These are phyloP conservation scores for Tolypocladium inflatum DNA, from an alignment of 2,329 filamentous ascomycete species.

Conservation along the genomic window DNA sequence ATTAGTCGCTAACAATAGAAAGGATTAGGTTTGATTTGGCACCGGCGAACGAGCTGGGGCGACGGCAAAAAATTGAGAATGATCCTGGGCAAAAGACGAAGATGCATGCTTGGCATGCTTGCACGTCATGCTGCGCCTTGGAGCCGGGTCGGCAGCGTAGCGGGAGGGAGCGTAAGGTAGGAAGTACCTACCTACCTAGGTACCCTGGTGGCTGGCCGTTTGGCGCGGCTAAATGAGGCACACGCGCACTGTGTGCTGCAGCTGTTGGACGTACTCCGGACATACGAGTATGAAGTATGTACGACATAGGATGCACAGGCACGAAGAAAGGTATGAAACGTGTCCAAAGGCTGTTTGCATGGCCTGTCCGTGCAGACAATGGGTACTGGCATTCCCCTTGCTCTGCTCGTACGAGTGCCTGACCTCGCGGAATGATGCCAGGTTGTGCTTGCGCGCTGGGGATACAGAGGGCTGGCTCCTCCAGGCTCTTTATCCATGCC, in stretches of 20 bases:
- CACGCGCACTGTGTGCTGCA: neutral
- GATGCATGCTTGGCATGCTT: neutral
- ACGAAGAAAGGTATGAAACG: neutral
- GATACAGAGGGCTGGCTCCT: neutral
- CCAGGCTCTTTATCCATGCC: neutral
- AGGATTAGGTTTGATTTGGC: neutral
- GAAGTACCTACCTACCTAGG: neutral
- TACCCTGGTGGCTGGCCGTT: neutral
- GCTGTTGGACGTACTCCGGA: neutral
- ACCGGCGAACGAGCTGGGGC: neutral
- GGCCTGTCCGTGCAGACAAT: neutral
- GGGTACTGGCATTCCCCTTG: neutral
- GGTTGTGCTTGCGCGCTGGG: neutral
- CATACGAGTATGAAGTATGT: no score
- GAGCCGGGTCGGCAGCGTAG: neutral
- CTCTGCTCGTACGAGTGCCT: neutral
- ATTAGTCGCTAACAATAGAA: neutral
- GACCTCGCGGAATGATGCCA: neutral
- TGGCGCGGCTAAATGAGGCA: neutral
- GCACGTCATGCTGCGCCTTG: neutral
- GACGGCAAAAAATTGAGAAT: neutral
- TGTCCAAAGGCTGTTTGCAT: neutral
- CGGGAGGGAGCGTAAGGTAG: neutral
- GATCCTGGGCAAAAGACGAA: neutral
- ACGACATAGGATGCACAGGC: no score